Percentiles rank a stretch among this genome's conserved stretches.
phyloP scores from a whole-genome alignment of 148 eudicot species.

The Pharnaceum exiguum region DNA sequence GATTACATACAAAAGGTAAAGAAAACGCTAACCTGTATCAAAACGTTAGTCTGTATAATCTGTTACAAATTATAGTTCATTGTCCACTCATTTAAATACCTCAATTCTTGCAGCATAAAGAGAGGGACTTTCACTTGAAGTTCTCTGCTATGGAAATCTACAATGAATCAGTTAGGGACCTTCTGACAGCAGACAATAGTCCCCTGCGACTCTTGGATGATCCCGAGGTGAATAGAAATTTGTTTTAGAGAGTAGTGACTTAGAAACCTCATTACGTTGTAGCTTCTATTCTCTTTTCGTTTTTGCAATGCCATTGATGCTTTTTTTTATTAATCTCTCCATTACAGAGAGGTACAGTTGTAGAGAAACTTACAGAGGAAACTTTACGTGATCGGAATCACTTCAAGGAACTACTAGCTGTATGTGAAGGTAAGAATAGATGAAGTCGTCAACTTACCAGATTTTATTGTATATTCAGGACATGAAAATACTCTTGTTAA shows the following conservation, averaged over 20 bases:
- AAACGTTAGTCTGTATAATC: not conserved
- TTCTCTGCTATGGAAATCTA: conserved; percentile 98
- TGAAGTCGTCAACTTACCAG: not conserved
- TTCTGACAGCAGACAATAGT: conserved; percentile 58
- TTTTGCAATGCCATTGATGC: not conserved
- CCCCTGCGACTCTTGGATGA: conserved; percentile 93
- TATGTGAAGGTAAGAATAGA: conserved; percentile 65
- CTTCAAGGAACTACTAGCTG: conserved; percentile 74
- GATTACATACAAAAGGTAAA: conserved; percentile 76
- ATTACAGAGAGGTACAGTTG: conserved; percentile 85
- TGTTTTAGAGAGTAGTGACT: not conserved
- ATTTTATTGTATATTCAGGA: not conserved
- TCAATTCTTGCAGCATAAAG: conserved; percentile 56
- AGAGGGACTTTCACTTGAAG: conserved; percentile 71
- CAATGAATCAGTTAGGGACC: conserved; percentile 93
- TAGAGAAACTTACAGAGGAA: conserved; percentile 92
- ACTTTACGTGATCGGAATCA: conserved; percentile 74
- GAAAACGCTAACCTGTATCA: not conserved
- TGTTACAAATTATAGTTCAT: not conserved
- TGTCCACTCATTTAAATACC: conserved; percentile 17
- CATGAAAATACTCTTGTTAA: not conserved
- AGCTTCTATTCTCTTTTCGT: not conserved
- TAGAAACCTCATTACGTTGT: not conserved
- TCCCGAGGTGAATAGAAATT: conserved; percentile 62
- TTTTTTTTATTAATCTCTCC: not conserved